Evolutionary conservation across 495 filamentous ascomycete species (phyloP).

Genomic region (Bryoglossum gracile): DNA sequence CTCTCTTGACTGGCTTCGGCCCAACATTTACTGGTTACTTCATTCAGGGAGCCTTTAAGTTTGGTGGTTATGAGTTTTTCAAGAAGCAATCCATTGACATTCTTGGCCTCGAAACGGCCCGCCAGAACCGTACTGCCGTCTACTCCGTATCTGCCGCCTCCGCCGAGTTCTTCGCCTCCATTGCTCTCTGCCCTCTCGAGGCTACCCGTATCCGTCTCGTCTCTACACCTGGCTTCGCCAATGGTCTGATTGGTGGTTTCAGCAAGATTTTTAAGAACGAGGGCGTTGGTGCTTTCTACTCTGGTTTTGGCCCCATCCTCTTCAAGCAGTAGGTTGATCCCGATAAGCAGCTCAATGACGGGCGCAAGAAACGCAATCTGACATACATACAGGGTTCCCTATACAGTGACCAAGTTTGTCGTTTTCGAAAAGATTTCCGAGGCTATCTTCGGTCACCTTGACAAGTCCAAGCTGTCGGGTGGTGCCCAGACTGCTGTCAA

Average conservation of each 20-base stretch:
- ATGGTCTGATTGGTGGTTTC: conserved; percentile 74
- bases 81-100: conserved; percentile 86
- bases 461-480: conserved; percentile 71
- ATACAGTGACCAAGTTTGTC: conserved; percentile 99
- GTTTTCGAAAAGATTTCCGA: conserved; percentile 97
- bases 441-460: conserved; percentile 58
- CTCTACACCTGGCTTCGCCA: conserved; percentile 79
- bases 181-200: conserved; percentile 89
- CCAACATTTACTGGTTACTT: conserved; percentile 89
- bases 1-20: conserved; percentile 79
- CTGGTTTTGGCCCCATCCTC: conserved; percentile 85
- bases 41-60: conserved; percentile 92
- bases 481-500: conserved; percentile 80
- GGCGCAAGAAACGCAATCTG: conserved; percentile 3
- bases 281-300: conserved; percentile 87
- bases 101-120: conserved; percentile 70
- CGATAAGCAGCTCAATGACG: background rate
- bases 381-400: conserved; percentile 66
- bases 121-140: conserved; percentile 78
- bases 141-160: conserved; percentile 79
- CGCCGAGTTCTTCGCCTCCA: conserved; percentile 91
- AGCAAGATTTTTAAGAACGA: conserved; percentile 77
- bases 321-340: conserved; percentile 80
- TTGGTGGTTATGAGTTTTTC: conserved; percentile 93
- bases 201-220: conserved; percentile 94